Percentiles rank a stretch among this genome's conserved stretches.
phyloP scores from a whole-genome alignment of 1,284 basidiomycete species.

The Agroathelia rolfsii region DNA sequence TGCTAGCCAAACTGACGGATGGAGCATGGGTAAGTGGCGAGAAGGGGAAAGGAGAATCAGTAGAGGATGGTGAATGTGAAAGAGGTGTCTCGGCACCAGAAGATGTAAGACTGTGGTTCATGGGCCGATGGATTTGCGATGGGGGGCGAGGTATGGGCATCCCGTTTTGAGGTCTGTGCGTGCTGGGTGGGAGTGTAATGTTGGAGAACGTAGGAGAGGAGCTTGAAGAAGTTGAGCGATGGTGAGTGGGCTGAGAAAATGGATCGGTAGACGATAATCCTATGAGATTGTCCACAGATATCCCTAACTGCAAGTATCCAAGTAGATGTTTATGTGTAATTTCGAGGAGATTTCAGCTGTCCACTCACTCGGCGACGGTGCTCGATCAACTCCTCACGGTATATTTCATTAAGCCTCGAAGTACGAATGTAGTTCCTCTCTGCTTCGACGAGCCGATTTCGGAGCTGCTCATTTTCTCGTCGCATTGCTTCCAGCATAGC shows the following conservation, averaged over 20 bases:
- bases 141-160: constrained; percentile 63
- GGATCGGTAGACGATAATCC: constrained; percentile 55
- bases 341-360: too few relatives aligned
- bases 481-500: constrained; percentile 64
- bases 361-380: constrained; percentile 61
- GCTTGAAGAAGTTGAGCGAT: constrained; percentile 34
- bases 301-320: constrained; percentile 50
- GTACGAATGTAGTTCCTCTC: constrained; percentile 68
- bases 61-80: constrained; percentile 50
- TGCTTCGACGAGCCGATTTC: constrained; percentile 52
- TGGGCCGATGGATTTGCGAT: constrained; percentile 48
- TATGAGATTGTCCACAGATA: constrained; percentile 66
- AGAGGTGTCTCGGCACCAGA: constrained; percentile 46
- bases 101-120: constrained; percentile 26
- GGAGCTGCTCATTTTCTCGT: constrained; percentile 64
- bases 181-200: constrained; percentile 21
- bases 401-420: constrained; percentile 66
- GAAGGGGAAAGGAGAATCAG: constrained; percentile 46
- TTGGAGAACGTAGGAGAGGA: too few relatives aligned
- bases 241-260: constrained; percentile 58
- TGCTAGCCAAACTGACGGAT: constrained; percentile 44
- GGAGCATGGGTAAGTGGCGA: constrained; percentile 45
- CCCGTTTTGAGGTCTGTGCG: too few relatives aligned
- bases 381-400: constrained; percentile 71
- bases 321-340: too few relatives aligned